These are phyloP conservation scores for Pichia sp. DNA, from an alignment of 1,139 yeast species.

Conservation along the genomic window DNA sequence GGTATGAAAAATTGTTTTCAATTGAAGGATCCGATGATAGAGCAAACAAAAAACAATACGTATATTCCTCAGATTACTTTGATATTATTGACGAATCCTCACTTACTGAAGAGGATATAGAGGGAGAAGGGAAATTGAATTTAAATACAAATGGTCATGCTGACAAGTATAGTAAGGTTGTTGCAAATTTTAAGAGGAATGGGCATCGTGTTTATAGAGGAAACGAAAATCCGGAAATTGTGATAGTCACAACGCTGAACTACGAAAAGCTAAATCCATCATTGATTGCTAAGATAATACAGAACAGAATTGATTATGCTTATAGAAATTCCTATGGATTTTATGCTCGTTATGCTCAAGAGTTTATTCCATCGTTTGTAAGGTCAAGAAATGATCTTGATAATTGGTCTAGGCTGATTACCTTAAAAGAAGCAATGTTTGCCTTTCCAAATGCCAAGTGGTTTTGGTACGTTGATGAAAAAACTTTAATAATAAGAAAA, in stretches of 20 bases:
- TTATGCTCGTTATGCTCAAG: slow-evolving; percentile 77
- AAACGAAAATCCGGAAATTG: slow-evolving; percentile 52
- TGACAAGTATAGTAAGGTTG: slow-evolving; percentile 23
- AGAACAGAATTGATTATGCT: slow-evolving; percentile 78
- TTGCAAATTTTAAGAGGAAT: slow-evolving; percentile 51
- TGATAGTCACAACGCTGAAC: slow-evolving; percentile 77
- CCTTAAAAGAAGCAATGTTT: slow-evolving; percentile 73
- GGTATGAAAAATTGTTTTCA: slow-evolving; percentile 43
- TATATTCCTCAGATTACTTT: slow-evolving; percentile 29
- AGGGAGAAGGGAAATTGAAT: slow-evolving; percentile 32
- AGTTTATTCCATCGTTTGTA: slow-evolving; percentile 55
- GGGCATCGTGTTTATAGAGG: slow-evolving; percentile 52
- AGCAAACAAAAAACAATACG: slow-evolving; percentile 36
- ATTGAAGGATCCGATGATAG: slow-evolving; percentile 29
- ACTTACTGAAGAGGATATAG: neutral
- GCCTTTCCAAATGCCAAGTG: slow-evolving; percentile 81
- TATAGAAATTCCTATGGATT: slow-evolving; percentile 67
- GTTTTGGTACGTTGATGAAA: slow-evolving; percentile 79
- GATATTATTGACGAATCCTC: slow-evolving; percentile 7
- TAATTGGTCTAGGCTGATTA: slow-evolving; percentile 54
- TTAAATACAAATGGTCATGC: neutral
- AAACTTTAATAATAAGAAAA: slow-evolving; percentile 61
- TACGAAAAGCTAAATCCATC: slow-evolving; percentile 58
- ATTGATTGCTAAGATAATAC: slow-evolving; percentile 58
- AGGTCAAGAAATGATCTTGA: slow-evolving; percentile 34